phyloP scores from a whole-genome alignment of 345 rosid species.

The Nasturtium officinale region DNA sequence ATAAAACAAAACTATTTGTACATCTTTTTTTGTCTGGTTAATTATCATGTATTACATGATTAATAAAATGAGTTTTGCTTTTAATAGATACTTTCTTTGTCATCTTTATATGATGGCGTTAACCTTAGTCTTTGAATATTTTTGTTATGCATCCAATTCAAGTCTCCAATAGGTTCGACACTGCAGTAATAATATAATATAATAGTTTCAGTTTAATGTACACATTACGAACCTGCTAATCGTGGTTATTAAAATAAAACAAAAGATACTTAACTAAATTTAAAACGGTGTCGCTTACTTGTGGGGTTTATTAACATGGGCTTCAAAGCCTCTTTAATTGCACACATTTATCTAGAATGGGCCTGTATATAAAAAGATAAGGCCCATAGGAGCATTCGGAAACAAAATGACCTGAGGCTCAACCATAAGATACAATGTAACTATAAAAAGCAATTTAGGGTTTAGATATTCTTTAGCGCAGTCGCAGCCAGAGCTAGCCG shows the following conservation, averaged over 20 bases:
- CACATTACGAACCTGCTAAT: neutral
- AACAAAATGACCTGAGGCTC: neutral
- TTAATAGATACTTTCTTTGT: neutral
- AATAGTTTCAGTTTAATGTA: neutral
- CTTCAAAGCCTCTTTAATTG: neutral
- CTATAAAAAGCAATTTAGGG: constrained; percentile 5
- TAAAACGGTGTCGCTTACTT: neutral
- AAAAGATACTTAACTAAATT: neutral
- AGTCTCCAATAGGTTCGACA: too few species aligned
- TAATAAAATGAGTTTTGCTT: neutral
- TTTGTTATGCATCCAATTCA: too few species aligned
- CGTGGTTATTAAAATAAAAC: neutral
- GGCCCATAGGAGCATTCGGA: neutral
- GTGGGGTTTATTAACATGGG: neutral
- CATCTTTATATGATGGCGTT: neutral
- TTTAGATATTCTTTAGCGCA: neutral
- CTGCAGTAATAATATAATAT: too few species aligned
- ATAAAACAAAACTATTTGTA: neutral
- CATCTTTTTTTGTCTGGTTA: neutral
- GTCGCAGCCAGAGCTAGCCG: constrained; percentile 1
- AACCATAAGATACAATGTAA: neutral
- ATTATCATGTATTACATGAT: neutral
- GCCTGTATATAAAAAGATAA: neutral
- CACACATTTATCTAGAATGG: neutral
- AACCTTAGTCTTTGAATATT: too few species aligned